These are phyloP conservation scores for Hymenotorrendiella dingleyae DNA, from an alignment of 2,329 filamentous ascomycete species.

Conservation along the genomic window DNA sequence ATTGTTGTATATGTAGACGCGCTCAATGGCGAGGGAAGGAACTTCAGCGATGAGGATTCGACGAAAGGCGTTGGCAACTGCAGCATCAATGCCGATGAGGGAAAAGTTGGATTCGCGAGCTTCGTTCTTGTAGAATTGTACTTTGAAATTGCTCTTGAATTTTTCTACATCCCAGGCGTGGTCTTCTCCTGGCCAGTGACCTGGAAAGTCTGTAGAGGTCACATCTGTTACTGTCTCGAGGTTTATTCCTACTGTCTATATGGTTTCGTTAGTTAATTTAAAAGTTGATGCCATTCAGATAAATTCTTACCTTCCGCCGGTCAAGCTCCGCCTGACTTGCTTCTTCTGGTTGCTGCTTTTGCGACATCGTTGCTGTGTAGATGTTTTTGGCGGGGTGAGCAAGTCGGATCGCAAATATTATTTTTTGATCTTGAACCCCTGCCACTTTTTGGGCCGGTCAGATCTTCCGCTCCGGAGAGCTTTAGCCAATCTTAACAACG, in stretches of 20 bases:
- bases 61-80: conserved; percentile 93
- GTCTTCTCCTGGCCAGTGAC: conserved; percentile 85
- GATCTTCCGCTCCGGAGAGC: neutral
- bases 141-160: conserved; percentile 63
- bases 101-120: conserved; percentile 79
- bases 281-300: no score
- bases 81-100: conserved; percentile 83
- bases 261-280: conserved; percentile 1
- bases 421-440: conserved; percentile 8
- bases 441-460: no score
- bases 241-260: conserved; percentile 77
- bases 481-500: neutral
- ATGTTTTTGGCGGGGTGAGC: conserved; percentile 20
- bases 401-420: conserved; percentile 7
- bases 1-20: conserved; percentile 90
- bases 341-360: conserved; percentile 38
- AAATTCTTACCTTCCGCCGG: conserved; percentile 50
- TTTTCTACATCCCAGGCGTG: conserved; percentile 69
- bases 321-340: conserved; percentile 48
- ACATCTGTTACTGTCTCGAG: conserved; percentile 87
- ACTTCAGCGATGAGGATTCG: conserved; percentile 94
- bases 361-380: neutral
- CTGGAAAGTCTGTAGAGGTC: conserved; percentile 84
- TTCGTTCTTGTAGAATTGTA: conserved; percentile 81
- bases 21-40: conserved; percentile 89